A percentile compares a stretch with the other conserved stretches of the same genome.
Conservation (phyloP, 805 yeast genomes). For the Cyberlindnera mycetangii region DNA sequence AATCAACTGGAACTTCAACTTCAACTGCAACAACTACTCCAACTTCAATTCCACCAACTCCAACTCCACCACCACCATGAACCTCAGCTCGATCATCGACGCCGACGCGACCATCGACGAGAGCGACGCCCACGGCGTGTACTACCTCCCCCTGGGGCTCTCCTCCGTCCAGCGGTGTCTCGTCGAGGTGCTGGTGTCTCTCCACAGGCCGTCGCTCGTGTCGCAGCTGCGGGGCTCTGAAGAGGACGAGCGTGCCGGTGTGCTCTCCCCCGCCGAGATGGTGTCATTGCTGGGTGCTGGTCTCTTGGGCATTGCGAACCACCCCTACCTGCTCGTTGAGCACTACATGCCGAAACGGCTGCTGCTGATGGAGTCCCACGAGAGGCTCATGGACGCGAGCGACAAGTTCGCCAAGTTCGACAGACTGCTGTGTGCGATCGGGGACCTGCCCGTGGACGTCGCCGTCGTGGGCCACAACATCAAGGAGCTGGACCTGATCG, state of each 20-base stretch:
- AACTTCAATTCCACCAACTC: constrained; percentile 30
- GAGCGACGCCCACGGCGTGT: constrained; percentile 5
- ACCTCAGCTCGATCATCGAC: constrained; percentile 15
- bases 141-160: constrained; percentile 40
- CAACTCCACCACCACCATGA: constrained; percentile 8
- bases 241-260: too few relatives aligned
- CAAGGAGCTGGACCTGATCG: constrained; percentile 75
- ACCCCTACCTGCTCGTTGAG: constrained; percentile 70
- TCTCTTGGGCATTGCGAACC: constrained; percentile 50
- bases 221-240: constrained; percentile 15
- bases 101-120: constrained; percentile 7
- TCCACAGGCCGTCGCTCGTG: constrained; percentile 38
- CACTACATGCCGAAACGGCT: constrained; percentile 74
- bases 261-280: constrained; percentile 28
- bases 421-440: constrained; percentile 31
- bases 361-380: constrained; percentile 62
- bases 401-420: constrained; percentile 60
- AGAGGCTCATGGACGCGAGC: constrained; percentile 47
- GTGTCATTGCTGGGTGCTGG: constrained; percentile 44
- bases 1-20: too few relatives aligned
- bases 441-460: constrained; percentile 28
- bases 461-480: constrained; percentile 56
- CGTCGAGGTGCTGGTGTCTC: constrained; percentile 38
- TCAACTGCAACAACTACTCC: too few relatives aligned
- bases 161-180: constrained; percentile 44